These are phyloP conservation scores for Coniochaeta ligniaria DNA, from an alignment of 2,329 filamentous ascomycete species.

Conservation along the genomic window DNA sequence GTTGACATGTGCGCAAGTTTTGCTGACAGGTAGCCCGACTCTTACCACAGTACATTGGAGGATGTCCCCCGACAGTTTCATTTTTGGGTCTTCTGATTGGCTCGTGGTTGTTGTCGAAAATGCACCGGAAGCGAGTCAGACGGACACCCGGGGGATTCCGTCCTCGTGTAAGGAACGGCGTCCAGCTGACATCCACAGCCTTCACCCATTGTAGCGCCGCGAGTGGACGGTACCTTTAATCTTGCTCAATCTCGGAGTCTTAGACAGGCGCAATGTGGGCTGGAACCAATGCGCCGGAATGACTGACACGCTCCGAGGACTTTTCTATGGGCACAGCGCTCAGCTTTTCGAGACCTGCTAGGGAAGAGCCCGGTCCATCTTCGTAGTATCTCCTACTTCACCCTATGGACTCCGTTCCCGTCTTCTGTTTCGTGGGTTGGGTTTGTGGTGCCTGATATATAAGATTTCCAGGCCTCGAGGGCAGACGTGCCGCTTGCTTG, in stretches of 20 bases:
- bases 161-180: not conserved
- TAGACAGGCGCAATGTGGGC: not conserved
- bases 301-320: not conserved
- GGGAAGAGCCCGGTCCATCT: not conserved
- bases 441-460: not conserved
- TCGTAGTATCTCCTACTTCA: not conserved
- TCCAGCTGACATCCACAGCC: not conserved
- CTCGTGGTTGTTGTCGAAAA: not conserved
- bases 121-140: not conserved
- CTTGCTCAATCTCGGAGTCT: not conserved
- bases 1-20: not conserved
- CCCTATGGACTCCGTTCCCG: not conserved
- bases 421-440: not conserved
- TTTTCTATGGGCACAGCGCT: not conserved
- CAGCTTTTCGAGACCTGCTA: not conserved
- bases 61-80: not conserved
- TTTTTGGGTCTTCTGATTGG: not conserved
- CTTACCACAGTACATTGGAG: too few relatives aligned
- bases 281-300: not conserved
- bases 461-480: not conserved
- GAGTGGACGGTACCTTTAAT: not conserved
- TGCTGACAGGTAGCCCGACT: too few relatives aligned
- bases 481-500: not conserved
- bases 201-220: not conserved
- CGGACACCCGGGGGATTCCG: not conserved